Base-by-base conservation (phyloP, 331 rosid species). In the Prunus yedoensis region DNA sequence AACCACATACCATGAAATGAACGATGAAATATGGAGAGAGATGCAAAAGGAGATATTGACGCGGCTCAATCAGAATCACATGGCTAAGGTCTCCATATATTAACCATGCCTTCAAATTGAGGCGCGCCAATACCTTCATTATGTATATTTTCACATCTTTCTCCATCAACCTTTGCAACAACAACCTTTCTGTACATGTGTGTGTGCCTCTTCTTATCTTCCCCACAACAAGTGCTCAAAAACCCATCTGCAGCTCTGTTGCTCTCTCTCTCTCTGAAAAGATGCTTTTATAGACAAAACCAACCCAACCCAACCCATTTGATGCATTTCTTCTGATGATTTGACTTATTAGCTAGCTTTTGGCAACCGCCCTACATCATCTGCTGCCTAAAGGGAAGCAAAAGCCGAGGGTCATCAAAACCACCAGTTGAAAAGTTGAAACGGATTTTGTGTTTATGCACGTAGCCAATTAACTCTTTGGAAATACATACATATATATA, bases 21-120 rank as follows among this genome's bases (percentile, higher is more conserved):
- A 41, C 21, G 45, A 1, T 41, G 74, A 20, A 62, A 52, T 79
- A 83, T 73, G 81, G 82, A 80, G 79, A 76, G 70, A 78, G 79
- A 77, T 82, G 85, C 75, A 75, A 81, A 80, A 80, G 80, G 88
- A 91, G 96, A 91, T 91, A 91, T 91, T 91, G 96, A 86, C 94
- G 94, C 96, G 96, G 96, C 96, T 91, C 96, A 91, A 89, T 91
- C 79, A 87, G 8, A 81, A 91, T 18, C 78, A 77, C 83, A 84
- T 71, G 88, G 78, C 68, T 89, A 82, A 62, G 71, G 35, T 5
- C 43, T 11, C 16, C 15, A 2, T 38, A 45, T 32, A 2, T 65
- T 74, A 93, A 81, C 87, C 96, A 80, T 80, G 79, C 75, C 80
- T 85, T 93, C 84, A 86, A 86, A 89, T 93, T 93, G 98, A 93